A percentile compares a stretch with the other conserved stretches of the same genome.
phyloP scores from a whole-genome alignment of 495 filamentous ascomycete species.

The Hypomontagnella submonticulosa region DNA sequence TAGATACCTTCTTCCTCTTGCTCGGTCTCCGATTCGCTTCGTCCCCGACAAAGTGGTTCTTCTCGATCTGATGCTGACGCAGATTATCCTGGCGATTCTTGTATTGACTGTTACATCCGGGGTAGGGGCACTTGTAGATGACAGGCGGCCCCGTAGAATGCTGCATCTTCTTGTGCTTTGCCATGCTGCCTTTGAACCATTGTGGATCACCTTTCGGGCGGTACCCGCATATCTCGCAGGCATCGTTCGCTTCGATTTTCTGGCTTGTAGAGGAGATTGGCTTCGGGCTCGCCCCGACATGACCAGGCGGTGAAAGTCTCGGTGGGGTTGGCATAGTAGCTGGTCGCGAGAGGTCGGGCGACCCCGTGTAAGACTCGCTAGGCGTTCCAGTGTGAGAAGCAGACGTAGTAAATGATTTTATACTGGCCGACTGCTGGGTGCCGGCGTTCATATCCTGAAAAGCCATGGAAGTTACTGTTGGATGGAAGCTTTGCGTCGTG shows the following conservation, averaged over 20 bases:
- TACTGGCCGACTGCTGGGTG: constrained; percentile 10
- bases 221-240: constrained; percentile 61
- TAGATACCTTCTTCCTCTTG: constrained; percentile 56
- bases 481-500: constrained; percentile 10
- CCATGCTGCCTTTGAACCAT: constrained; percentile 65
- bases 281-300: constrained; percentile 16
- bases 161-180: constrained; percentile 62
- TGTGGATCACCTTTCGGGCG: constrained; percentile 62
- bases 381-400: constrained; percentile 38
- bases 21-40: constrained; percentile 53
- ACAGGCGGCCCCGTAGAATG: constrained; percentile 56
- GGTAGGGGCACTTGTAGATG: constrained; percentile 60
- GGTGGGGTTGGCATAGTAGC: constrained; percentile 21
- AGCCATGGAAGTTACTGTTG: constrained; percentile 15
- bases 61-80: constrained; percentile 62
- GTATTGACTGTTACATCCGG: constrained; percentile 60
- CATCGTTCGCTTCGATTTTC: constrained; percentile 53
- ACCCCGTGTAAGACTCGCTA: constrained; percentile 30
- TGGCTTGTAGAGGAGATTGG: constrained; percentile 34
- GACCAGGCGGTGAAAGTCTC: constrained; percentile 27
- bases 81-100: constrained; percentile 63
- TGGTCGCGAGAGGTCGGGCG: constrained; percentile 24
- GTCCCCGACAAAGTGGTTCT: constrained; percentile 57
- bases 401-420: constrained; percentile 29
- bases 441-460: constrained; percentile 24